Base-by-base conservation (phyloP, 768 basidiomycete species). In the Cyclocybe aegerita region DNA sequence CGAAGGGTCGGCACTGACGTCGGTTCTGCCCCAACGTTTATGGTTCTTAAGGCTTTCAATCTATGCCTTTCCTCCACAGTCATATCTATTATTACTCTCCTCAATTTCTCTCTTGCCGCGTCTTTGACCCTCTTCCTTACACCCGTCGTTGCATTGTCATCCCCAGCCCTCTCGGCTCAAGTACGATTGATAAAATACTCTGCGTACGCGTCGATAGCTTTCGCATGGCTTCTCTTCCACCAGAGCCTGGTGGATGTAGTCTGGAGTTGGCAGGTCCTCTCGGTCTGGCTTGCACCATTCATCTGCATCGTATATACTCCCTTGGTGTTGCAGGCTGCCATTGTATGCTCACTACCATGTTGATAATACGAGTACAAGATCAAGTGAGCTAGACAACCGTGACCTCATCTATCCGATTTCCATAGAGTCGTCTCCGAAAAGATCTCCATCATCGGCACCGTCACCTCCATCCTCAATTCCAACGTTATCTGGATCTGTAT, bases 101-200 rank as follows among this genome's bases (percentile, higher is more conserved):
- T 97, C 65, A 97, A 98, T 67, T 96, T 96, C 69, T 93, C 91
- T 7, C 83, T 98, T 14, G 90, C 95, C 0, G 83, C 86, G 15
- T 63, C 77, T 15, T 75, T 96, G 12, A 81, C 88, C 0, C 63
- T 88, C 23, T 59, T 81, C 7, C 75, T 93, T 8, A 88, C 91
- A 0, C 75, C 93, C n/a, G 68, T 80, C 16, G 49, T 78, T 7
- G 67, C 75, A 9, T 68, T 73, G 6, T 59, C 74, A 1, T 62
- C 66, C 44, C 59, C 47, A 23, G 23, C 23, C 23, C 5, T 23
- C 1, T 58, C 47, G 34, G 55, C 48, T 7, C 54, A 47, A 39
- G 56, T 54, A 23, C 66, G 69, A 32, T 41, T 65, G 11, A 43
- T 58, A 2, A 68, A 59, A 54, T 79, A 60, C 58, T 34, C 55